Conservation (phyloP, 208 protist genomes). For the Crithidia brevicula region DNA sequence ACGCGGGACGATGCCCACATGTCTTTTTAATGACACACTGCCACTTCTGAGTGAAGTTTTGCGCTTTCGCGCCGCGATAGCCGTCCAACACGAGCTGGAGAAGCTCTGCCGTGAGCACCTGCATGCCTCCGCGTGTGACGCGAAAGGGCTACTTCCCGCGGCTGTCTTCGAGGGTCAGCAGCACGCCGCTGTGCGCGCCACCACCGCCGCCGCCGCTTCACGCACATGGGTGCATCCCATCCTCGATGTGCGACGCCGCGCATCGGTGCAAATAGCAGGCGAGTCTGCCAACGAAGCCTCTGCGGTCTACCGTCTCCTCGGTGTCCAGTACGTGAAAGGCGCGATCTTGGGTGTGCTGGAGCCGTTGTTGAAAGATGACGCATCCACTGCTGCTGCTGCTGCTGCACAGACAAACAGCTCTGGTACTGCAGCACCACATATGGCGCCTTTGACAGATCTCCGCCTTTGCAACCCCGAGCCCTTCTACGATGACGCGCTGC, state of each 20-base stretch:
- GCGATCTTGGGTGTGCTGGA: conserved; percentile 24
- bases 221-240: conserved; percentile 42
- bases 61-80: conserved; percentile 21
- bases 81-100: conserved; percentile 14
- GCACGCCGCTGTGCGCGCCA: not conserved
- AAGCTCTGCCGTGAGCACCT: conserved; percentile 12
- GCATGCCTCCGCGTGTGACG: conserved; percentile 1
- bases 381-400: no score
- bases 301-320: conserved; percentile 2
- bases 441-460: conserved; percentile 26
- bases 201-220: not conserved
- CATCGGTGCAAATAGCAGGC: not conserved
- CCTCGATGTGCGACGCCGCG: conserved; percentile 38
- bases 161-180: conserved; percentile 50
- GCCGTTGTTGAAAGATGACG: not conserved
- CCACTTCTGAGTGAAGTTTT: conserved; percentile 15
- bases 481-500: conserved; percentile 36
- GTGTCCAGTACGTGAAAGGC: conserved; percentile 16
- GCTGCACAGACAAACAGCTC: not conserved
- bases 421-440: not conserved
- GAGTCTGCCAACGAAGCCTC: not conserved
- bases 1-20: not conserved
- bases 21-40: not conserved
- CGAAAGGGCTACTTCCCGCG: conserved; percentile 35
- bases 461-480: conserved; percentile 24